These are phyloP conservation scores for Wickerhamomyces bisporus DNA, from an alignment of 805 yeast genomes.

Conservation along the genomic window DNA sequence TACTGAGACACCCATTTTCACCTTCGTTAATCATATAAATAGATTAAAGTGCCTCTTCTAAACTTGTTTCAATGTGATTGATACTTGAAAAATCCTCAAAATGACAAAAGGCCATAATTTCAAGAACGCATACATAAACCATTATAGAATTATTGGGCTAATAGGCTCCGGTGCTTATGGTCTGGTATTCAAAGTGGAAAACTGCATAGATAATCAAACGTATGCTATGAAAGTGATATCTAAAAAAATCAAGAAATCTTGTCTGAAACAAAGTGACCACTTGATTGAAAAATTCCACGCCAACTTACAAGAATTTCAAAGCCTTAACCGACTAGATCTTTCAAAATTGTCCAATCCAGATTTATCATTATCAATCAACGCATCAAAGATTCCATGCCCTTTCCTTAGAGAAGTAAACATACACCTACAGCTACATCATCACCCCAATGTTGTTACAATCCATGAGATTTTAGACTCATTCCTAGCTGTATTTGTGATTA, in stretches of 20 bases:
- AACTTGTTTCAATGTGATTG: too few relatives aligned
- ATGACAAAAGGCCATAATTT: background rate
- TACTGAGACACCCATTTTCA: too few relatives aligned
- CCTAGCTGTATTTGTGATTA: constrained; percentile 57
- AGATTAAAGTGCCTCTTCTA: too few relatives aligned
- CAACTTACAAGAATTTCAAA: constrained; percentile 4
- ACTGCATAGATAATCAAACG: constrained; percentile 41
- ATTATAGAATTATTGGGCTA: constrained; percentile 13
- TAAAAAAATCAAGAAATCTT: constrained; percentile 26
- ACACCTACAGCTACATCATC: constrained; percentile 70
- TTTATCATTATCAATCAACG: constrained; percentile 12
- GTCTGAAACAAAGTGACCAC: constrained; percentile 14
- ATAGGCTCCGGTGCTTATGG: constrained; percentile 85
- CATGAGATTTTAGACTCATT: constrained; percentile 65
- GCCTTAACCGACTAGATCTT: constrained; percentile 14
- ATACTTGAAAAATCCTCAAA: too few relatives aligned
- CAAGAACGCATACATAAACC: constrained; percentile 13
- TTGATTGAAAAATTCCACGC: constrained; percentile 6
- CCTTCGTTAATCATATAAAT: too few relatives aligned
- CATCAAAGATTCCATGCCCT: constrained; percentile 16
- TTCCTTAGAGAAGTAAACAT: constrained; percentile 62
- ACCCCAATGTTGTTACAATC: constrained; percentile 73
- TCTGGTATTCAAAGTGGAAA: constrained; percentile 64
- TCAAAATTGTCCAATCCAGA: constrained; percentile 20
- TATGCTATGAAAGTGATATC: constrained; percentile 72